Evolutionary conservation across 2,329 filamentous ascomycete species (phyloP).

Genomic region (Talaromyces pinophilus): DNA sequence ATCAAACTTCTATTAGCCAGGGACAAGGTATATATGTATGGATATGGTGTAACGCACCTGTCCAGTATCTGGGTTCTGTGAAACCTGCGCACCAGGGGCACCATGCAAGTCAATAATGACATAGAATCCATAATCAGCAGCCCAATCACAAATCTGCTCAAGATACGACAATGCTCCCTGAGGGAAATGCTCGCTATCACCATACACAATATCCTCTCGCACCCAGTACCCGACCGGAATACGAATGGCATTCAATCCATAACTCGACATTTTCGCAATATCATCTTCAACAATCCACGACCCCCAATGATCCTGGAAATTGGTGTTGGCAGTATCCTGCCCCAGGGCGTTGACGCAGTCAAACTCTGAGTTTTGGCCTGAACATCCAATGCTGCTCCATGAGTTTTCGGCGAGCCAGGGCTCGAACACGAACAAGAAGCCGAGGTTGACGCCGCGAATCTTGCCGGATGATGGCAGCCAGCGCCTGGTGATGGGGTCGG

Average conservation of each 20-base stretch:
- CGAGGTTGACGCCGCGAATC: constrained; percentile 59
- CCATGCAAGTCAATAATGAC: constrained; percentile 59
- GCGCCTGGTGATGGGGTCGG: constrained; percentile 12
- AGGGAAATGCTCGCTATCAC: constrained; percentile 54
- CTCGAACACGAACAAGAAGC: constrained; percentile 56
- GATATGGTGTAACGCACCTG: constrained; percentile 29
- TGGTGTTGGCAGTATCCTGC: constrained; percentile 49
- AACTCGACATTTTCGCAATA: constrained; percentile 52
- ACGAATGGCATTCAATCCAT: constrained; percentile 56
- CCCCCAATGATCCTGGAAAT: constrained; percentile 55
- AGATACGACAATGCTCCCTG: constrained; percentile 52
- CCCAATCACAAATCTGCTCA: constrained; percentile 51
- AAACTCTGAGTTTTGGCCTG: constrained; percentile 51
- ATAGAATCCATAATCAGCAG: constrained; percentile 53
- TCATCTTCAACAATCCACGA: constrained; percentile 54
- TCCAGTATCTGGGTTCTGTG: constrained; percentile 52
- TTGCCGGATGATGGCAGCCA: constrained; percentile 34
- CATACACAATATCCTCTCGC: constrained; percentile 52
- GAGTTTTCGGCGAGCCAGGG: constrained; percentile 54
- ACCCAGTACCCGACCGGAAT: constrained; percentile 61
- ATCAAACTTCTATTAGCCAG: background rate
- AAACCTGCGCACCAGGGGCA: constrained; percentile 52
- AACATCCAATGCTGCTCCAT: constrained; percentile 55
- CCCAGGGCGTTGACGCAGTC: constrained; percentile 56
- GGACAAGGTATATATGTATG: background rate